Evolutionary conservation across 208 protist species (phyloP), one percentile per base, ranked within the genome.

Genomic region (Phytomonas francai): DNA sequence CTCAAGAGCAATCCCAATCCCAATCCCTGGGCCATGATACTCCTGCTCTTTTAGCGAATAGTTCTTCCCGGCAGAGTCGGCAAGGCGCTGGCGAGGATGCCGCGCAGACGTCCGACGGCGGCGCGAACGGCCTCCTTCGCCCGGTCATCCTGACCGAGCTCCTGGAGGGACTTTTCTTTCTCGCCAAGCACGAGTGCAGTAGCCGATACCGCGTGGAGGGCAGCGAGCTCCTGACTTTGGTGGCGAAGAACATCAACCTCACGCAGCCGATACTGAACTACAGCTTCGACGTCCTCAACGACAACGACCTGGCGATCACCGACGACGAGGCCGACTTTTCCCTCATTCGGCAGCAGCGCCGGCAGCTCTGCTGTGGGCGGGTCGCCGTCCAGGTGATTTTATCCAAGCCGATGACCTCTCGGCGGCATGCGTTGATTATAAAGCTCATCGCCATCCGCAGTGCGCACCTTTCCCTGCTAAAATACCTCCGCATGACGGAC

Each of bases 271-370:
- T 92, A 12, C 78, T 96, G 25, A 82, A 71, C 7, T 75, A 76
- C 5, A 89, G 83, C 73, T 71, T 96, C 56, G 90, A 94, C 32
- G 76, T 84, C 14, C 68, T 96, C 8, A 86, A 96, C 57, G 85
- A 91, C 49, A 83, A 93, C 63, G 59, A 71, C 9, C 73, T 88
- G 39, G 71, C 64, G 8, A 85, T 95, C 65, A 74, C 75, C 8
- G 65, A 68, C 11, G 71, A 79, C 12, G 76, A 88, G 25, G 75
- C 81, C 32, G 71, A 74, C 5, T 65, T 45, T 29, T 64, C 57
- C 9, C 75, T 83, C 16, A 67, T 76, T 45, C 76, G 29, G 12
- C 63, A 83, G 9, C 85, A 90, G 67, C 86, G 87, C 8, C 78
- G 78, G 14, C 86, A 95, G 71, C 72, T 92, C 8, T 83, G 80